phyloP scores from a whole-genome alignment of 2,329 filamentous ascomycete species.

The Cercospora zeae-maydis region DNA sequence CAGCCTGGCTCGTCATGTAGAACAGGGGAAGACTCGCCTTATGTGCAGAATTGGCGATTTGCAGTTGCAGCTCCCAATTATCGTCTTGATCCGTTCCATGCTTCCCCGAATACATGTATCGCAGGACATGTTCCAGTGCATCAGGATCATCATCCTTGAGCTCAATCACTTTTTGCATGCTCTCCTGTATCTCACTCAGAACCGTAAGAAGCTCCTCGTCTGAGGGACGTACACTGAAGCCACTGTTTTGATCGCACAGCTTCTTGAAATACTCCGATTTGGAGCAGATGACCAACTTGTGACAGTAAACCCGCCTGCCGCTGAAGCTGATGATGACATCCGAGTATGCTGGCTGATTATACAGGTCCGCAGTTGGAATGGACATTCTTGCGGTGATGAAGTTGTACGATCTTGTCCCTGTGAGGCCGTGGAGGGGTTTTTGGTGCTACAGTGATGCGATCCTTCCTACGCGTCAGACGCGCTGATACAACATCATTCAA shows the following conservation, averaged over 20 bases:
- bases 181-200: not conserved
- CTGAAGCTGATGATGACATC: slow-evolving; percentile 14
- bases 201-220: not conserved
- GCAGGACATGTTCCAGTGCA: slow-evolving; percentile 11
- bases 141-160: slow-evolving; percentile 17
- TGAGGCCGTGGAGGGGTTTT: no score
- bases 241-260: slow-evolving; percentile 7
- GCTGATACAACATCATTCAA: no score
- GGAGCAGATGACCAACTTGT: slow-evolving; percentile 14
- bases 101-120: slow-evolving; percentile 9
- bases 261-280: slow-evolving; percentile 15
- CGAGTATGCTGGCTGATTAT: slow-evolving; percentile 4
- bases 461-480: no score
- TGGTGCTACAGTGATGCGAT: no score
- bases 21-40: not conserved
- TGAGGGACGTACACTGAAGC: not conserved
- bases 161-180: slow-evolving; percentile 6
- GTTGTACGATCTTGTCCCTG: no score
- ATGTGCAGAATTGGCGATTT: slow-evolving; percentile 4
- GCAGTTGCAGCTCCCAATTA: slow-evolving; percentile 5
- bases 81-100: not conserved
- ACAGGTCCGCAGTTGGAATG: not conserved
- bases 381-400: no score
- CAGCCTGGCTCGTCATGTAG: not conserved
- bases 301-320: slow-evolving; percentile 8